Evolutionary conservation across 2,329 filamentous ascomycete species (phyloP).

Genomic region (Podosphaera leucotricha): DNA sequence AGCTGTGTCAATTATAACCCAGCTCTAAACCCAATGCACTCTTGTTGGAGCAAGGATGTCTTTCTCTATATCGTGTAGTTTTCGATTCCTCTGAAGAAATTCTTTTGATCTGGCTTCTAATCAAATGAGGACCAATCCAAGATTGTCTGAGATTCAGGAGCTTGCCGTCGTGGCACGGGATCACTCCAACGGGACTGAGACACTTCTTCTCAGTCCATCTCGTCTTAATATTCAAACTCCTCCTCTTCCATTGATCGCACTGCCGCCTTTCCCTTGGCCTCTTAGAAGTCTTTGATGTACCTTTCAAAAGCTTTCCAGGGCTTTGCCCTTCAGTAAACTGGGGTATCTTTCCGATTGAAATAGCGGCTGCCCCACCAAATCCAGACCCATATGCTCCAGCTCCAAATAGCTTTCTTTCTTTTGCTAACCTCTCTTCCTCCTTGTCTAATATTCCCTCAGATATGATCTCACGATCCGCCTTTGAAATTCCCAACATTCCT

Average conservation of each 20-base stretch:
- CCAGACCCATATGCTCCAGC: not conserved
- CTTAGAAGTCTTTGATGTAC: not conserved
- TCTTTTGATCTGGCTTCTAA: not conserved
- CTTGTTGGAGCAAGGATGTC: not conserved
- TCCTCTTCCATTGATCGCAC: not conserved
- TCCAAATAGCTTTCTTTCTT: not conserved
- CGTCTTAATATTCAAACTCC: no score
- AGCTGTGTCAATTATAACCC: not conserved
- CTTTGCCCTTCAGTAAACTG: not conserved
- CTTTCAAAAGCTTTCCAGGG: not conserved
- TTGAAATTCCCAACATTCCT: not conserved
- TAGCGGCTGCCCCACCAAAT: not conserved
- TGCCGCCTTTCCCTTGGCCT: not conserved
- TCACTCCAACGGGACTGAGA: not conserved
- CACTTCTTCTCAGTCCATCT: not conserved
- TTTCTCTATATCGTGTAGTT: conserved; percentile 1
- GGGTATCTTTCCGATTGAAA: not conserved
- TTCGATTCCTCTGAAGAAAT: not conserved
- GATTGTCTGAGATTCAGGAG: not conserved
- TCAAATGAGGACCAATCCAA: not conserved
- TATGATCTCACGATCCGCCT: not conserved
- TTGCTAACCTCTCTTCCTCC: not conserved
- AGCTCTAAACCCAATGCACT: not conserved
- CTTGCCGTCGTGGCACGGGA: not conserved
- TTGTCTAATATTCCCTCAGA: not conserved